phyloP scores from a whole-genome alignment of 2,329 filamentous ascomycete species.

The Didymella glomerata region DNA sequence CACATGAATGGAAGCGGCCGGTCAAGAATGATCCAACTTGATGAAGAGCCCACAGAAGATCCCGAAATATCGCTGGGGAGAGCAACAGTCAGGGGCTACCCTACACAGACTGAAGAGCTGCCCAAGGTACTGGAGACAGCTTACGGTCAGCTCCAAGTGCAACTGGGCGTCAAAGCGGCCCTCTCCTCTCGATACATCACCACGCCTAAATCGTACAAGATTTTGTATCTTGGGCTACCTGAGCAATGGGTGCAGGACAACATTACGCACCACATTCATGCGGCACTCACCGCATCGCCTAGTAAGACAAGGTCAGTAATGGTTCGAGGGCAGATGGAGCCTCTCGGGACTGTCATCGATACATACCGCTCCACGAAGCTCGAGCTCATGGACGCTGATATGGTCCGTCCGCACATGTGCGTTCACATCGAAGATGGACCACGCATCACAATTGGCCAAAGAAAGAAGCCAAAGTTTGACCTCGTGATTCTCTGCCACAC shows the following conservation, averaged over 20 bases:
- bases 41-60: slow-evolving; percentile 33
- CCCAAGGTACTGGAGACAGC: slow-evolving; percentile 34
- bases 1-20: slow-evolving; percentile 36
- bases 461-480: slow-evolving; percentile 32
- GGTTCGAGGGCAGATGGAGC: slow-evolving; percentile 47
- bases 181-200: slow-evolving; percentile 38
- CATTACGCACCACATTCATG: slow-evolving; percentile 42
- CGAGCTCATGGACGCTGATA: slow-evolving; percentile 18
- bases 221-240: slow-evolving; percentile 45
- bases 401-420: background rate
- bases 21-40: slow-evolving; percentile 33
- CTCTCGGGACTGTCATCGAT: slow-evolving; percentile 41
- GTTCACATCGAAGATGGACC: slow-evolving; percentile 33
- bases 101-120: slow-evolving; percentile 31
- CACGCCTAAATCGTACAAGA: slow-evolving; percentile 41
- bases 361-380: slow-evolving; percentile 39
- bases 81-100: slow-evolving; percentile 36
- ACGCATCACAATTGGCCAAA: slow-evolving; percentile 32
- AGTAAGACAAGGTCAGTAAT: slow-evolving; percentile 47
- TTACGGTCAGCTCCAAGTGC: slow-evolving; percentile 40
- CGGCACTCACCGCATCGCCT: slow-evolving; percentile 43
- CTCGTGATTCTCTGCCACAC: slow-evolving; percentile 46
- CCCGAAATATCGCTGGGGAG: slow-evolving; percentile 28
- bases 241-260: slow-evolving; percentile 43
- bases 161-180: slow-evolving; percentile 41